A percentile compares a stretch with the other conserved stretches of the same genome.
These are phyloP conservation scores for Saccharomycopsis lassenensis DNA, from an alignment of 805 yeast genomes.

Conservation along the genomic window DNA sequence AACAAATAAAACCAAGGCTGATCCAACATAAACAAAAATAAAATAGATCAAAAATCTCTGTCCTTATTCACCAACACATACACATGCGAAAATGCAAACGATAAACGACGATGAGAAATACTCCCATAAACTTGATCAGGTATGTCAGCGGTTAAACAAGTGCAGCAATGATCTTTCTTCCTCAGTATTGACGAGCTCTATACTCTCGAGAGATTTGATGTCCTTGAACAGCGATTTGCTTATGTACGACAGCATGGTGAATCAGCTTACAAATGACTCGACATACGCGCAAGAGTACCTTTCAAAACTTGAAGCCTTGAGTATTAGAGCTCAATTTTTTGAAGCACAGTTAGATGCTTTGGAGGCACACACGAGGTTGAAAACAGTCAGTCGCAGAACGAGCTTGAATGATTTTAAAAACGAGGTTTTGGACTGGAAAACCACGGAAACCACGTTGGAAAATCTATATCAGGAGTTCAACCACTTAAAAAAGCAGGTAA, in stretches of 20 bases:
- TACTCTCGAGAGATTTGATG: slow-evolving; percentile 15
- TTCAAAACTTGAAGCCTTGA: slow-evolving; percentile 22
- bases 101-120: slow-evolving; percentile 5
- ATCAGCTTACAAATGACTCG: slow-evolving; percentile 19
- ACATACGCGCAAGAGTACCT: slow-evolving; percentile 23
- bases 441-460: slow-evolving; percentile 35
- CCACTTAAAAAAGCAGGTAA: slow-evolving; percentile 22
- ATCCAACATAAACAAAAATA: no score
- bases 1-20: no score
- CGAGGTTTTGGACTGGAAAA: slow-evolving; percentile 32
- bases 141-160: slow-evolving; percentile 5
- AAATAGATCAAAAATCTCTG: no score
- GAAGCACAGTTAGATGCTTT: slow-evolving; percentile 23
- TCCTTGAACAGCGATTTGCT: slow-evolving; percentile 13
- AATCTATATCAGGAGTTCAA: slow-evolving; percentile 32
- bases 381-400: slow-evolving; percentile 17
- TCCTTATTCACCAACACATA: no score
- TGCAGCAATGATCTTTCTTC: slow-evolving; percentile 11
- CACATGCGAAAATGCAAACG: no score
- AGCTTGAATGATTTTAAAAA: slow-evolving; percentile 22
- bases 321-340: slow-evolving; percentile 23
- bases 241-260: slow-evolving; percentile 20
- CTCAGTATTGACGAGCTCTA: slow-evolving; percentile 7
- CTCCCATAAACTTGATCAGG: slow-evolving; percentile 7
- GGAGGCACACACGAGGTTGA: slow-evolving; percentile 18